Percentiles rank a stretch among this genome's conserved stretches.
Conservation (phyloP, 78 protist species). For the Dictyostelium capitatum region DNA sequence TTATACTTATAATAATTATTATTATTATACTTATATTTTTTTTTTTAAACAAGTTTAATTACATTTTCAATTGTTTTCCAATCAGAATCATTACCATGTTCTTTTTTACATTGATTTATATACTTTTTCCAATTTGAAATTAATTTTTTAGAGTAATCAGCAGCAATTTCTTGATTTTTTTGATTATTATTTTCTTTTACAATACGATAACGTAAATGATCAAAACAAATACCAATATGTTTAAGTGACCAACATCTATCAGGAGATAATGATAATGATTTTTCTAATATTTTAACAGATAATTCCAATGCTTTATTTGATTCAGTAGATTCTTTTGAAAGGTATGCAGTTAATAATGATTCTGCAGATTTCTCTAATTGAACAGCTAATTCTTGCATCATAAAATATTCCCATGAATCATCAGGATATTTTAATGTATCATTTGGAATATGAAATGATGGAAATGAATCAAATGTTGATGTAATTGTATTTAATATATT, state of each 20-base stretch:
- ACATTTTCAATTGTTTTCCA: slow-evolving; percentile 26
- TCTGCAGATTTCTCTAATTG: slow-evolving; percentile 24
- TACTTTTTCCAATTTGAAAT: slow-evolving; percentile 6
- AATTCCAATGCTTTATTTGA: slow-evolving; percentile 13
- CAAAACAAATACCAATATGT: slow-evolving; percentile 47
- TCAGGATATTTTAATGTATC: slow-evolving; percentile 54
- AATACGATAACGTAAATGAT: slow-evolving; percentile 51
- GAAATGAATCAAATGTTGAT: not conserved
- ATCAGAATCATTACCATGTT: not conserved
- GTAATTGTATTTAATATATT: not conserved
- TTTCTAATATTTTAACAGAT: not conserved
- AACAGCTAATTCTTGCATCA: slow-evolving; percentile 31
- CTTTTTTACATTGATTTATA: slow-evolving; percentile 5
- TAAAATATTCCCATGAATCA: slow-evolving; percentile 59
- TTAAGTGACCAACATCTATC: slow-evolving; percentile 59
- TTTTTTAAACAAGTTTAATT: not conserved
- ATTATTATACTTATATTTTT: too few relatives aligned
- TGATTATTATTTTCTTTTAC: not conserved
- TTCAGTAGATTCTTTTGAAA: not conserved
- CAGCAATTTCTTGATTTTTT: not conserved
- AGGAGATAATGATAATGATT: not conserved
- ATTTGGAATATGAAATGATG: slow-evolving; percentile 32
- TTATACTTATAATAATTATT: too few relatives aligned
- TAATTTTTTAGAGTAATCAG: not conserved
- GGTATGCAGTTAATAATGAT: slow-evolving; percentile 1